Evolutionary conservation across 2,329 filamentous ascomycete genomes (phyloP), one percentile per base, ranked within the genome.

Genomic region (Penicillium sp.): DNA sequence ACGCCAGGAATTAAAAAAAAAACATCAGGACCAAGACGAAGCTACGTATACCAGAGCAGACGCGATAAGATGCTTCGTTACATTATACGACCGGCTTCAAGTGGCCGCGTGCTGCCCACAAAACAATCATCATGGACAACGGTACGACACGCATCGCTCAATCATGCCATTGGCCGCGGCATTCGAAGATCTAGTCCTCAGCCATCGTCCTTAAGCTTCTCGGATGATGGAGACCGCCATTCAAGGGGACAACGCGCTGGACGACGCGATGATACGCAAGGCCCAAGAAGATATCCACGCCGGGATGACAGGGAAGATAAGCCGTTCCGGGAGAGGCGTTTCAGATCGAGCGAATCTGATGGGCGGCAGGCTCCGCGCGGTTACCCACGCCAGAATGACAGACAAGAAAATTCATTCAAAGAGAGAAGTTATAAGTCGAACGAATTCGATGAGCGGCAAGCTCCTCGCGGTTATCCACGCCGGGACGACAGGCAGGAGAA

Each of bases 121-220:
- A 43, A 51, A 6, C 27, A 42, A 20, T 42, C 43, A 57, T 56
- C 53, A 53, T 51, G 67, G 58, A 56, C 40, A 9, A 45, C 50
- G 22, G 64, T 67, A 31, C 79, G 80, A 56, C 67, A 76, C 66
- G 81, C 82, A 22, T 87, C 85, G 41, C 79, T 90, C 40, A 82
- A 79, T 56, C 88, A 87, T 9, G 88, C 87, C 42, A 91, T 92
- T 66, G 83, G 85, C 61, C 79, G 82, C 44, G 88, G 88, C 14
- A 78, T 90, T 52, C 83, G 85, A 66, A 76, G 70, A 72, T 83
- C 62, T 51, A 7, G 35, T 26, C 15, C 22, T 52, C 53, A 42
- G 12, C 45, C 42, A 37, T 61, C 47, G 31, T 50, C 45, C 35
- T 23, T 22, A 4, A 51, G 48, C 26, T 35, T 50, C 23, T 41